These are phyloP conservation scores for Dactylellina haptotyla DNA, from an alignment of 2,329 filamentous ascomycete genomes.

Conservation along the genomic window DNA sequence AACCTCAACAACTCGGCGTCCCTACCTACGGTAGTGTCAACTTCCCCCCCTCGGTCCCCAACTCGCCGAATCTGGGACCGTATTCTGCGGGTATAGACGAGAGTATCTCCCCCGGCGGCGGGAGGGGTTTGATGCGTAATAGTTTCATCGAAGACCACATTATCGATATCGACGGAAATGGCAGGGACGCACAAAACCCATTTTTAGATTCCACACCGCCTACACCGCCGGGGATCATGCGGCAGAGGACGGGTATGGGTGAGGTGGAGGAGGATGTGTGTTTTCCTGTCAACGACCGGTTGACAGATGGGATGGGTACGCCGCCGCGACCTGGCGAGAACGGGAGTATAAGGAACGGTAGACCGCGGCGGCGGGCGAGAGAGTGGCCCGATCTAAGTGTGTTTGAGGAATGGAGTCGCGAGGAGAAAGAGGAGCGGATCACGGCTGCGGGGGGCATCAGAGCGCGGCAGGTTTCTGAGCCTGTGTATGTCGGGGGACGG, in stretches of 20 bases:
- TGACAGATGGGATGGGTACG: constrained; percentile 78
- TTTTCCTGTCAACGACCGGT: constrained; percentile 81
- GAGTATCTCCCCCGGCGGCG: constrained; percentile 17
- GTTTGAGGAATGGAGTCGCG: constrained; percentile 86
- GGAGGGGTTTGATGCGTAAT: constrained; percentile 36
- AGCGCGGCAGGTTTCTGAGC: constrained; percentile 91
- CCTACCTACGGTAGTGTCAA: constrained; percentile 67
- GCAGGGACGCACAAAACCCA: constrained; percentile 49
- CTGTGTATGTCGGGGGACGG: constrained; percentile 88
- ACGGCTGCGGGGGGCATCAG: constrained; percentile 74
- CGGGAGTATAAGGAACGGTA: constrained; percentile 54
- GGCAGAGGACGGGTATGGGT: constrained; percentile 69
- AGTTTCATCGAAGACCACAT: constrained; percentile 63
- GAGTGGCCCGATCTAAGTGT: constrained; percentile 88
- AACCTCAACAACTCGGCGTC: constrained; percentile 9
- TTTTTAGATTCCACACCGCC: constrained; percentile 61
- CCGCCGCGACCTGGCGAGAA: constrained; percentile 62
- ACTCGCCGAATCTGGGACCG: constrained; percentile 68
- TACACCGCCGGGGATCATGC: constrained; percentile 62
- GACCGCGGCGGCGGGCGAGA: constrained; percentile 68
- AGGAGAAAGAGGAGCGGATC: constrained; percentile 85
- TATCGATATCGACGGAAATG: constrained; percentile 65
- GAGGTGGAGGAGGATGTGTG: constrained; percentile 88
- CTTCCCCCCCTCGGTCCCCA: constrained; percentile 75
- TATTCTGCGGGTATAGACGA: constrained; percentile 50